Conservation (phyloP, 2,329 filamentous ascomycete species). For the Huntiella abstrusa region DNA sequence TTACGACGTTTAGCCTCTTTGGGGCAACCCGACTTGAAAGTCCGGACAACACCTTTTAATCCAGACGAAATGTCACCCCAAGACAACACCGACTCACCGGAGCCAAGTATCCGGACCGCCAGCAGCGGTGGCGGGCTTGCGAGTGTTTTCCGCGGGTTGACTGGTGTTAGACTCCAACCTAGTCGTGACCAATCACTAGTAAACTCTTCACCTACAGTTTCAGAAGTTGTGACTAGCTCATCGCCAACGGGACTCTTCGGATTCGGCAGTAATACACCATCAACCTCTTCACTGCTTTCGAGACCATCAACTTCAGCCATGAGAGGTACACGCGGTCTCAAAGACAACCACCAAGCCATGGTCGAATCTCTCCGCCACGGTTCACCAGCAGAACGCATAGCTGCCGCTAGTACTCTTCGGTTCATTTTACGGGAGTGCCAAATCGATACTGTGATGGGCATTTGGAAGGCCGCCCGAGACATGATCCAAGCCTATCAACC, state of each 20-base stretch:
- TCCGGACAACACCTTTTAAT: constrained; percentile 17
- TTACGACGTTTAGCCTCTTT: constrained; percentile 25
- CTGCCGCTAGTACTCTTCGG: constrained; percentile 38
- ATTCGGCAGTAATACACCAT: neutral
- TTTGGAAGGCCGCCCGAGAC: constrained; percentile 49
- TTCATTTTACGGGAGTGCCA: constrained; percentile 39
- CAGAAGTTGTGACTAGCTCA: neutral
- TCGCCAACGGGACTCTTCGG: neutral
- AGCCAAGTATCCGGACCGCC: constrained; percentile 26
- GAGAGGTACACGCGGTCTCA: constrained; percentile 23
- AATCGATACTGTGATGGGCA: constrained; percentile 37
- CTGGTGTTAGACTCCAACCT: constrained; percentile 28
- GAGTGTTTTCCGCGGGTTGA: constrained; percentile 44
- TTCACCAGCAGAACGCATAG: constrained; percentile 31
- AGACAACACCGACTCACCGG: constrained; percentile 35
- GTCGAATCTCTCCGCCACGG: constrained; percentile 37
- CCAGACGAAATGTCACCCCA: constrained; percentile 30
- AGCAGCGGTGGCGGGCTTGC: constrained; percentile 32
- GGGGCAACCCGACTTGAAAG: constrained; percentile 21
- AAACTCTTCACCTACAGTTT: constrained; percentile 1
- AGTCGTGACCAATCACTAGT: constrained; percentile 27
- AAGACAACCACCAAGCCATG: constrained; percentile 32
- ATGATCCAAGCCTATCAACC: constrained; percentile 39
- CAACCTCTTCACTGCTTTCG: constrained; percentile 5
- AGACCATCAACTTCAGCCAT: constrained; percentile 15